Evolutionary conservation across 73 alveolate species (phyloP), one percentile per base, ranked within the genome.

Genomic region (Halteria grandinella): DNA sequence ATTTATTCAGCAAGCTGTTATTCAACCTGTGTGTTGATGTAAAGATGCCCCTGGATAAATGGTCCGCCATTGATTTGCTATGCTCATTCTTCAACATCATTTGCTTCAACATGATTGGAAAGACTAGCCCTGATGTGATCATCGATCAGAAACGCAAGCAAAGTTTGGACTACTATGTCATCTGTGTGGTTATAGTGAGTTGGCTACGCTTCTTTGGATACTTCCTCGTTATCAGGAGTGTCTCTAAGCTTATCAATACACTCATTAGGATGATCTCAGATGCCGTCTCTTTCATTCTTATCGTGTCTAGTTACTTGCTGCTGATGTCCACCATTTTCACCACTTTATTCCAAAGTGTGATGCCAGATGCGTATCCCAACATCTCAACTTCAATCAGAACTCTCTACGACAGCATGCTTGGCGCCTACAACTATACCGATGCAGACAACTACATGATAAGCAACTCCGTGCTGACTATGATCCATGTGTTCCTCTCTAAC

Each of bases 41-140:
- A 24, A 77, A 77, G 55, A 47, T 77, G 55, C 79, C 75, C 36
- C 21, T 77, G 2, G 88, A 77, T 33, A 62, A 62, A 27, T 77
- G 88, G 88, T 43, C 88, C 7, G 17, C 48, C 0, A 77, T 77
- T 34, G 88, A 77, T 53, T 32, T 60, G 18, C 21, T 77, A 6
- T 50, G 58, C 51, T 52, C 85, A 0, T 4, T 53, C 27, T 54
- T 51, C 24, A 73, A 73, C 51, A 51, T 73, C 36, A 40, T 73
- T n/a, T 52, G 76, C 75, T 73, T 73, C 64, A 73, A 73, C 44
- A 75, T 73, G 28, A 73, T 53, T 18, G 85, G 85, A 3, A 54
- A 27, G 12, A 53, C 34, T 12, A 54, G 32, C 3, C 85, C 85
- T 7, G 85, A 53, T 1, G 11, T 28, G 29, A 73, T 73, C 64